Percentiles rank a stretch among this genome's conserved stretches.
Evolutionary conservation across 345 rosid genomes (phyloP).

Genomic region (Atalantia buxifolia): DNA sequence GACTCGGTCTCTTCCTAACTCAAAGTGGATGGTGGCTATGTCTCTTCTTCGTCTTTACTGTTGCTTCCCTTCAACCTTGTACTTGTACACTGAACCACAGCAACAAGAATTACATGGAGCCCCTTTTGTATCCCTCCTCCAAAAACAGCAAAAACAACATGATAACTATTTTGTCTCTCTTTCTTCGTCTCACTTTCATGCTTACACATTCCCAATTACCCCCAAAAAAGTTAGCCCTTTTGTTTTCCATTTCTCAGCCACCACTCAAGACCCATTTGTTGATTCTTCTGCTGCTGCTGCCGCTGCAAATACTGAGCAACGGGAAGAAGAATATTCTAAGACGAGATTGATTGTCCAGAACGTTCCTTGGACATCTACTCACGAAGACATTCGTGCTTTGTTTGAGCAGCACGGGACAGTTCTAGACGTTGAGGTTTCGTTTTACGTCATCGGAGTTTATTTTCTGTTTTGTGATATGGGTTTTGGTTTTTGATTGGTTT

Average conservation of each 20-base stretch:
- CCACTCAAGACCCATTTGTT: slow-evolving; percentile 36
- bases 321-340: slow-evolving; percentile 42
- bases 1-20: background rate
- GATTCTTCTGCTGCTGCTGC: background rate
- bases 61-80: slow-evolving; percentile 26
- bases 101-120: slow-evolving; percentile 1
- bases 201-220: slow-evolving; percentile 22
- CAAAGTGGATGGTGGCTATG: slow-evolving; percentile 16
- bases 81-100: slow-evolving; percentile 4
- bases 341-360: slow-evolving; percentile 69
- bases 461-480: background rate
- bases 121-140: slow-evolving; percentile 20
- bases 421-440: slow-evolving; percentile 64
- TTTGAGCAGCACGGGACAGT: slow-evolving; percentile 69
- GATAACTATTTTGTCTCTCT: slow-evolving; percentile 5
- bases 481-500: slow-evolving; percentile 3
- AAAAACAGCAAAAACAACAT: slow-evolving; percentile 22
- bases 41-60: slow-evolving; percentile 48
- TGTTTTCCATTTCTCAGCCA: slow-evolving; percentile 34
- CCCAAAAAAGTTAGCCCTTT: slow-evolving; percentile 18
- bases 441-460: background rate
- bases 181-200: slow-evolving; percentile 19
- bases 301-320: slow-evolving; percentile 13
- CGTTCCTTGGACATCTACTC: slow-evolving; percentile 70
- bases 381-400: slow-evolving; percentile 77